phyloP scores from a whole-genome alignment of 1,284 basidiomycete genomes.

The Pyrrhoderma noxium region DNA sequence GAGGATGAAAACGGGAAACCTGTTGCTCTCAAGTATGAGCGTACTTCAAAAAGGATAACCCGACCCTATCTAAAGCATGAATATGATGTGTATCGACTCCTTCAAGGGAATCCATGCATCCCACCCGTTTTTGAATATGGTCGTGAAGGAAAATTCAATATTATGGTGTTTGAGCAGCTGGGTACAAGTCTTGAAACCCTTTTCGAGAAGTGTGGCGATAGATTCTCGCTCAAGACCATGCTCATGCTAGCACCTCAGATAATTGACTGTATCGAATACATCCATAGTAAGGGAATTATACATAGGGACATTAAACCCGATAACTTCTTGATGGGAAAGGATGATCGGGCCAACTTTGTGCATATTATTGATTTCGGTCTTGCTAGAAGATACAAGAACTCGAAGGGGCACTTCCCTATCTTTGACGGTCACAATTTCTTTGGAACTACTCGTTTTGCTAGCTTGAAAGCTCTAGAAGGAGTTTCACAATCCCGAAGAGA shows the following conservation, averaged over 20 bases:
- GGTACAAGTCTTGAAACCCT: slow-evolving; percentile 91
- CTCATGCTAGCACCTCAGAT: slow-evolving; percentile 88
- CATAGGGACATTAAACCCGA: slow-evolving; percentile 97
- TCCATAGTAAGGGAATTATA: slow-evolving; percentile 65
- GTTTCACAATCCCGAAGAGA: slow-evolving; percentile 84
- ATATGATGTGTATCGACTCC: slow-evolving; percentile 84
- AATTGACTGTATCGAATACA: slow-evolving; percentile 65
- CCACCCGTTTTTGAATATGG: slow-evolving; percentile 95
- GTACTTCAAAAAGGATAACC: slow-evolving; percentile 7
- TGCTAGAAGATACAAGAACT: slow-evolving; percentile 90
- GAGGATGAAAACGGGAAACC: slow-evolving; percentile 3
- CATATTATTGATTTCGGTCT: slow-evolving; percentile 97
- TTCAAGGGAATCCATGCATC: slow-evolving; percentile 88
- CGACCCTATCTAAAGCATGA: slow-evolving; percentile 69
- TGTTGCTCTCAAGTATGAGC: slow-evolving; percentile 13
- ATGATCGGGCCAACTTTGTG: slow-evolving; percentile 47
- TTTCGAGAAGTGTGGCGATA: slow-evolving; percentile 91
- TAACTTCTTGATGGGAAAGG: slow-evolving; percentile 81
- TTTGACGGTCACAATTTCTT: slow-evolving; percentile 68
- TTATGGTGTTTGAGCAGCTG: slow-evolving; percentile 93
- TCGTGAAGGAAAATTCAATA: slow-evolving; percentile 91
- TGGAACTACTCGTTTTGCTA: slow-evolving; percentile 90
- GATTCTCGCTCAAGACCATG: slow-evolving; percentile 92
- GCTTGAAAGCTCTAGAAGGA: slow-evolving; percentile 90
- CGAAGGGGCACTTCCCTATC: slow-evolving; percentile 64